Evolutionary conservation across 225 moss, liverwort and hornwort species (phyloP).

Genomic region (Physcomitrellopsis africana): DNA sequence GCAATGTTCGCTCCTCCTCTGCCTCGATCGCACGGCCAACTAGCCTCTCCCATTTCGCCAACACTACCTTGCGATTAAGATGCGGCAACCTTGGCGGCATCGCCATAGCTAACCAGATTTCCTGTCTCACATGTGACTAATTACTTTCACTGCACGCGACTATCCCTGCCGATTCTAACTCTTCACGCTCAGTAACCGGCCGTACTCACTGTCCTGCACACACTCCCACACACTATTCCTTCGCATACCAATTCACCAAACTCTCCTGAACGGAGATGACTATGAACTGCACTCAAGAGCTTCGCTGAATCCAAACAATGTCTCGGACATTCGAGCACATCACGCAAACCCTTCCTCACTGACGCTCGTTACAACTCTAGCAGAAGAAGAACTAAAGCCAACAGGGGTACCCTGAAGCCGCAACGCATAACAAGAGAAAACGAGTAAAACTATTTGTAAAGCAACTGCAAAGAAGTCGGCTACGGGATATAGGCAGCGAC

Average conservation of each 20-base stretch:
- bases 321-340: not conserved
- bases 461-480: slow-evolving; percentile 34
- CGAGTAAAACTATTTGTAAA: slow-evolving; percentile 18
- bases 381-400: not conserved
- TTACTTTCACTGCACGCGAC: slow-evolving; percentile 17
- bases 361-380: not conserved
- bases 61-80: slow-evolving; percentile 38
- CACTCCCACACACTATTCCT: not conserved
- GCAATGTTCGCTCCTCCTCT: slow-evolving; percentile 41
- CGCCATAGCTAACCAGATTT: slow-evolving; percentile 21
- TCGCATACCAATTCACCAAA: slow-evolving; percentile 14
- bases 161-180: slow-evolving; percentile 1
- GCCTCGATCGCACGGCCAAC: slow-evolving; percentile 38
- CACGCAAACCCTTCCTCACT: not conserved
- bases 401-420: not conserved
- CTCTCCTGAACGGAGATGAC: not conserved
- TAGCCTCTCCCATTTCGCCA: slow-evolving; percentile 49
- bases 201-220: slow-evolving; percentile 4
- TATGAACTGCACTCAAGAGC: not conserved
- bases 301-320: slow-evolving; percentile 17
- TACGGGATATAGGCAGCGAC: slow-evolving; percentile 18
- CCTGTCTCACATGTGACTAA: slow-evolving; percentile 31
- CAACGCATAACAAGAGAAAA: not conserved
- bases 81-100: slow-evolving; percentile 39
- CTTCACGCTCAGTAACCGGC: not conserved